Evolutionary conservation across 331 rosid genomes (phyloP), one percentile per base, ranked within the genome.

Genomic region (Rosa hybrid): DNA sequence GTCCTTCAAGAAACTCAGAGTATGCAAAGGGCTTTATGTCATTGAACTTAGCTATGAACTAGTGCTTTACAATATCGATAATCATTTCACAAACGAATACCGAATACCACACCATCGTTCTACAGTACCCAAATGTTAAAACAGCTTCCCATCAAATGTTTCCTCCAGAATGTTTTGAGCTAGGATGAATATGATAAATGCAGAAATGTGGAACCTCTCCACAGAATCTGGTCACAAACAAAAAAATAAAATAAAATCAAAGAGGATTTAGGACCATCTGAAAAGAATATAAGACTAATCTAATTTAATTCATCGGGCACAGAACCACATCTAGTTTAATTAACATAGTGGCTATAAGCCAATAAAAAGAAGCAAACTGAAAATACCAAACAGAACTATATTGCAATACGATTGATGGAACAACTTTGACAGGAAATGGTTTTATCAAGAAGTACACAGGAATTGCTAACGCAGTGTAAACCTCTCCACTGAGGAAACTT

Each of bases 1-100:
- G 84, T 95, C 27, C 98, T 92, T 95, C 99, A 57, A 93, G 99
- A 81, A 93, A 95, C 87, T 95, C 99, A 0, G 98, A 93, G 80
- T 90, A 95, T 46, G 87, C 87, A 57, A 85, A 93, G 84, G 99
- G 99, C 86, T 89, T 95, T 62, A 95, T 88, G 78, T 84, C 94
- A 77, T 95, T 95, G 87, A 95, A 95, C 82, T 95, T 95, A 39
- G 97, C 99, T 79, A 95, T 85, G 89, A 95, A 93, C 6, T 98
- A 95, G 80, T 95, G 98, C 84, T 95, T 95, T 83, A 95, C 86
- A 44, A 95, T 93, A 90, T 93, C 99, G n/a, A 95, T 87, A 72
- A 78, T 76, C 92, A 95, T 90, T 90, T 95, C 99, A 89, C 98
- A 91, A n/a, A n/a, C n/a, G 5, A 88, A 6, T n/a, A n/a, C n/a